Percentiles rank a stretch among this genome's conserved stretches.
These are phyloP conservation scores for Fomes fomentarius DNA, from an alignment of 1,284 basidiomycete species.

Conservation along the genomic window DNA sequence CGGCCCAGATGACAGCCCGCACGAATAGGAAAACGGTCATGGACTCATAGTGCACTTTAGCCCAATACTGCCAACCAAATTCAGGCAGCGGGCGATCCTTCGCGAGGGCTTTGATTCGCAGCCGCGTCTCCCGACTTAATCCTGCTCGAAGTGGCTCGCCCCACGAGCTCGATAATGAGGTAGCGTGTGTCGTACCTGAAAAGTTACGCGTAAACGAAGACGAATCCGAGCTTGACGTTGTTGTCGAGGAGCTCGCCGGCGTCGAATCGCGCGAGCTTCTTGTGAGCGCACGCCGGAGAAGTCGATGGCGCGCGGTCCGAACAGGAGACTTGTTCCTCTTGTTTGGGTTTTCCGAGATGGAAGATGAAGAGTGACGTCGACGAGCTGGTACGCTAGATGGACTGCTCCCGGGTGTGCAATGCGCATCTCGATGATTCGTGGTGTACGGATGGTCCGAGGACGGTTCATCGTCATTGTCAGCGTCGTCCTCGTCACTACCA, in stretches of 20 bases:
- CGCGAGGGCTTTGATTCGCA: conserved; percentile 33
- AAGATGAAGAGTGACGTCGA: not conserved
- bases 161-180: conserved; percentile 26
- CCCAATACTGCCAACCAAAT: conserved; percentile 34
- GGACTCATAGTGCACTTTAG: conserved; percentile 24
- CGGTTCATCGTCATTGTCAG: not conserved
- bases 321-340: not conserved
- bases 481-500: conserved; percentile 3
- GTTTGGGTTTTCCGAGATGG: not conserved
- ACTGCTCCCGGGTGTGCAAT: not conserved
- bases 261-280: conserved; percentile 1
- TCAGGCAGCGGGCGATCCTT: conserved; percentile 30
- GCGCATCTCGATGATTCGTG: not conserved
- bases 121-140: conserved; percentile 32
- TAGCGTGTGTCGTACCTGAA: conserved; percentile 27
- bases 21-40: conserved; percentile 26
- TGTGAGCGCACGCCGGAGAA: conserved; percentile 2
- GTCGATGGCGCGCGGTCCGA: not conserved
- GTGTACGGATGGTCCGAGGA: not conserved
- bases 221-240: conserved; percentile 17
- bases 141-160: conserved; percentile 32
- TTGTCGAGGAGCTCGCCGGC: conserved; percentile 13
- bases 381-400: not conserved
- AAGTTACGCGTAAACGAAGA: conserved; percentile 20
- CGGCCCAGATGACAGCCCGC: conserved; percentile 32